Conservation (phyloP, 2,329 filamentous ascomycete species). For the Verticillium longisporum region DNA sequence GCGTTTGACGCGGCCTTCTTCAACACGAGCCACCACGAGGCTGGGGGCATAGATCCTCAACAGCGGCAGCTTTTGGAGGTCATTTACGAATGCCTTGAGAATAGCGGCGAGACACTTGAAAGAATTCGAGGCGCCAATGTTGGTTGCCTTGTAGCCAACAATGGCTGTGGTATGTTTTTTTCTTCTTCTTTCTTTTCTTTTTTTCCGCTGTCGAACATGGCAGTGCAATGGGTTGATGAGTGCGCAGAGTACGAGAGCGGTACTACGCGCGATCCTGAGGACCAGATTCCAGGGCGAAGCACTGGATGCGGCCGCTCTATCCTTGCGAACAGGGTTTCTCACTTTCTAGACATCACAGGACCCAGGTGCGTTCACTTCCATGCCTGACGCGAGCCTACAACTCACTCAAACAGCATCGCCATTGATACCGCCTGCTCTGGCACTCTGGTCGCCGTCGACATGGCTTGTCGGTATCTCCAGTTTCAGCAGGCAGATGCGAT, state of each 20-base stretch:
- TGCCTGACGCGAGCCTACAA: neutral
- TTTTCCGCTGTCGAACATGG: no score
- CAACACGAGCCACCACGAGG: constrained; percentile 17
- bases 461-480: constrained; percentile 28
- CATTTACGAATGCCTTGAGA: constrained; percentile 24
- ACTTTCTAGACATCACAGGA: constrained; percentile 24
- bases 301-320: constrained; percentile 26
- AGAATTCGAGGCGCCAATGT: neutral
- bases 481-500: constrained; percentile 5
- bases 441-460: constrained; percentile 46
- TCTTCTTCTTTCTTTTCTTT: no score
- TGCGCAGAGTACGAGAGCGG: constrained; percentile 19
- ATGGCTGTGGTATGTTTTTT: constrained; percentile 11
- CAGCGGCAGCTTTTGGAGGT: constrained; percentile 24
- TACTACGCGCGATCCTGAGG: constrained; percentile 17
- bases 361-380: constrained; percentile 11
- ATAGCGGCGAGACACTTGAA: constrained; percentile 8
- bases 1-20: constrained; percentile 26
- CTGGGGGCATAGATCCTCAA: constrained; percentile 23
- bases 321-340: constrained; percentile 20
- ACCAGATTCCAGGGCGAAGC: constrained; percentile 19
- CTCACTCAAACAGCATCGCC: constrained; percentile 32
- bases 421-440: constrained; percentile 55
- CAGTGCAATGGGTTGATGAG: constrained; percentile 1
- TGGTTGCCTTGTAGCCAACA: constrained; percentile 18